phyloP scores from a whole-genome alignment of 1,139 yeast genomes.

The Blastobotrys malaysiensis region DNA sequence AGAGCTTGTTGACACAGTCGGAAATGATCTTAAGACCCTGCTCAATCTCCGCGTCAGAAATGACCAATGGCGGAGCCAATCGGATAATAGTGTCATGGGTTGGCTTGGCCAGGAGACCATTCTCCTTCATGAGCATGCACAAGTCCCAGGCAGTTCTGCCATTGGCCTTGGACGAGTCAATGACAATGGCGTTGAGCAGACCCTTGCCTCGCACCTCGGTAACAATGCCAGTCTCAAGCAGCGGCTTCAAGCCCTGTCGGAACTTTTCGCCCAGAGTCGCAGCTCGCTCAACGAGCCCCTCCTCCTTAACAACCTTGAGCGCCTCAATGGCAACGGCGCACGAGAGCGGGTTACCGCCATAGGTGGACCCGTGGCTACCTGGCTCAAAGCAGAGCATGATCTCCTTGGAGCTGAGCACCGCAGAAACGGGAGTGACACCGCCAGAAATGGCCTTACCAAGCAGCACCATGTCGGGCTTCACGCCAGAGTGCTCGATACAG shows the following conservation, averaged over 20 bases:
- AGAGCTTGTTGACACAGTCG: conserved; percentile 54
- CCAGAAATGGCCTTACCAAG: conserved; percentile 96
- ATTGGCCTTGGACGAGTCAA: conserved; percentile 75
- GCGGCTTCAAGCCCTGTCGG: conserved; percentile 57
- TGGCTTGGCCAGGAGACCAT: conserved; percentile 92
- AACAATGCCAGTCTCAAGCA: conserved; percentile 60
- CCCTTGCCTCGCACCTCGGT: conserved; percentile 94
- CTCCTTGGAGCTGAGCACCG: conserved; percentile 80
- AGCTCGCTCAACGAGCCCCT: conserved; percentile 78
- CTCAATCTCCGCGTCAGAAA: conserved; percentile 76
- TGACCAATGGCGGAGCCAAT: conserved; percentile 93
- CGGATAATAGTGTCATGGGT: conserved; percentile 95
- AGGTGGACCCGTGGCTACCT: conserved; percentile 96
- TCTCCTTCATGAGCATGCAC: conserved; percentile 80
- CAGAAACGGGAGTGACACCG: conserved; percentile 90
- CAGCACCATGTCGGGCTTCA: conserved; percentile 78
- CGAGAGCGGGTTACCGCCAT: conserved; percentile 96
- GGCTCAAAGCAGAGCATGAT: conserved; percentile 89
- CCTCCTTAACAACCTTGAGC: conserved; percentile 81
- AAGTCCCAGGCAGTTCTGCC: conserved; percentile 97
- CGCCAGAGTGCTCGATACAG: conserved; percentile 82
- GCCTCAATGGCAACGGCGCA: conserved; percentile 95
- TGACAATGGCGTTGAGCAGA: conserved; percentile 82
- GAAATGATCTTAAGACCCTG: conserved; percentile 75
- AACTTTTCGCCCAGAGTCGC: conserved; percentile 63